Evolutionary conservation across 2,329 filamentous ascomycete genomes (phyloP).

Genomic region (Ophiocordyceps robertsii): DNA sequence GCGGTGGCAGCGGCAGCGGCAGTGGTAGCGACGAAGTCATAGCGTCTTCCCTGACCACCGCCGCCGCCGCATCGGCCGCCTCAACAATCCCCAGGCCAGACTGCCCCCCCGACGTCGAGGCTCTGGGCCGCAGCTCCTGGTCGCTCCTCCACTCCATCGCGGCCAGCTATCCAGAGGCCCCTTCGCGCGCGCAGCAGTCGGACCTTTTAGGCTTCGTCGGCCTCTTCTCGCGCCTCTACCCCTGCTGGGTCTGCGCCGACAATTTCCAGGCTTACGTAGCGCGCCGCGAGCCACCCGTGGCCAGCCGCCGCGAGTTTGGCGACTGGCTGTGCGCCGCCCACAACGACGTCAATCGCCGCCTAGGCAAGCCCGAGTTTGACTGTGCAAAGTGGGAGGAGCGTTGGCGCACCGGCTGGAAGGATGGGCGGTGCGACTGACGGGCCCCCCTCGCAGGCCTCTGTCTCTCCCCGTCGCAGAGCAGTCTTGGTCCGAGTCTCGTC

Average conservation of each 20-base stretch:
- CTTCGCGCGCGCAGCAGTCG: constrained; percentile 54
- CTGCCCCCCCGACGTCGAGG: constrained; percentile 84
- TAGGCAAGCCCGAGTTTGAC: constrained; percentile 86
- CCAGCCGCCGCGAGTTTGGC: constrained; percentile 56
- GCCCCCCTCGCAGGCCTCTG: too few relatives aligned
- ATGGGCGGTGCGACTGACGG: constrained; percentile 44
- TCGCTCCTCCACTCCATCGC: constrained; percentile 87
- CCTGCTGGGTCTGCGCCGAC: constrained; percentile 89
- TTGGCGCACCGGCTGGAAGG: constrained; percentile 83
- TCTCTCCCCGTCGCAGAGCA: too few relatives aligned
- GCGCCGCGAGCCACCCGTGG: constrained; percentile 49
- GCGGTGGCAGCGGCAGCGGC: background rate
- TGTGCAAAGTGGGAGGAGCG: constrained; percentile 84
- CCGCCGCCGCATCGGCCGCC: constrained; percentile 13
- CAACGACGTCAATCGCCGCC: constrained; percentile 76
- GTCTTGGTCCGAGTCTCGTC: too few relatives aligned
- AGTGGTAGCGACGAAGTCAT: constrained; percentile 1
- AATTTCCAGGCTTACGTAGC: constrained; percentile 79
- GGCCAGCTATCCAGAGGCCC: constrained; percentile 65
- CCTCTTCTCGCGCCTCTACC: constrained; percentile 77
- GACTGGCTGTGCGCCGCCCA: constrained; percentile 76
- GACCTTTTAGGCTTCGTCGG: constrained; percentile 68
- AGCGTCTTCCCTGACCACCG: constrained; percentile 18
- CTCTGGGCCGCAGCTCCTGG: constrained; percentile 80
- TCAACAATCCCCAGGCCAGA: constrained; percentile 33